Percentiles rank a stretch among this genome's conserved stretches.
phyloP scores from a whole-genome alignment of 495 filamentous ascomycete genomes.

The Apiosordaria backusii region DNA sequence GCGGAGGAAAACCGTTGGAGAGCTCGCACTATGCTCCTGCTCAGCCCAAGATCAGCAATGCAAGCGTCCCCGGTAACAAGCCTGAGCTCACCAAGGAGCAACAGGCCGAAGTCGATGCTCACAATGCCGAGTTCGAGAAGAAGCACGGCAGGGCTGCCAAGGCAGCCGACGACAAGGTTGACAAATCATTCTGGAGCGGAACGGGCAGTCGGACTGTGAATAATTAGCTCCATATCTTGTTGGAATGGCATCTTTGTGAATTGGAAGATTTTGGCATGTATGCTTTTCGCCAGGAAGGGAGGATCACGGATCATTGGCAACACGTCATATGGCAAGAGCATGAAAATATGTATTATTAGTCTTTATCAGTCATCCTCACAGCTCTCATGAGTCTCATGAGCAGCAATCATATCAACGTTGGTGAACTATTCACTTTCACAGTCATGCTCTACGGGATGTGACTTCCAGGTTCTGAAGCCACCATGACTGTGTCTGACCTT shows the following conservation, averaged over 20 bases:
- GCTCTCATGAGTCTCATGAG: not conserved
- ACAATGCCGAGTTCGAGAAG: slow-evolving; percentile 50
- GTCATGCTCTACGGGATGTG: too few species aligned
- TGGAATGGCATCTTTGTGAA: not conserved
- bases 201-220: slow-evolving; percentile 12
- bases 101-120: slow-evolving; percentile 48
- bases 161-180: slow-evolving; percentile 45
- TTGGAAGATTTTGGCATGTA: not conserved
- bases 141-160: slow-evolving; percentile 41
- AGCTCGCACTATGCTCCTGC: slow-evolving; percentile 38
- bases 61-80: slow-evolving; percentile 32
- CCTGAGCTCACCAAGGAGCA: slow-evolving; percentile 43
- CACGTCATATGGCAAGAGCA: not conserved
- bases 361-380: not conserved
- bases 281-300: not conserved
- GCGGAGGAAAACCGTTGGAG: slow-evolving; percentile 40
- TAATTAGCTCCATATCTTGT: too few species aligned
- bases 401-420: too few species aligned
- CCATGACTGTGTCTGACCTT: too few species aligned
- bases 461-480: too few species aligned
- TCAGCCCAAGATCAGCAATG: slow-evolving; percentile 47
- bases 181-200: slow-evolving; percentile 47
- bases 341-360: not conserved
- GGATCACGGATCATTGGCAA: not conserved
- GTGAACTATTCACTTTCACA: too few species aligned